Conservation (phyloP, 148 eudicot species). For the Linanthus parryae region DNA sequence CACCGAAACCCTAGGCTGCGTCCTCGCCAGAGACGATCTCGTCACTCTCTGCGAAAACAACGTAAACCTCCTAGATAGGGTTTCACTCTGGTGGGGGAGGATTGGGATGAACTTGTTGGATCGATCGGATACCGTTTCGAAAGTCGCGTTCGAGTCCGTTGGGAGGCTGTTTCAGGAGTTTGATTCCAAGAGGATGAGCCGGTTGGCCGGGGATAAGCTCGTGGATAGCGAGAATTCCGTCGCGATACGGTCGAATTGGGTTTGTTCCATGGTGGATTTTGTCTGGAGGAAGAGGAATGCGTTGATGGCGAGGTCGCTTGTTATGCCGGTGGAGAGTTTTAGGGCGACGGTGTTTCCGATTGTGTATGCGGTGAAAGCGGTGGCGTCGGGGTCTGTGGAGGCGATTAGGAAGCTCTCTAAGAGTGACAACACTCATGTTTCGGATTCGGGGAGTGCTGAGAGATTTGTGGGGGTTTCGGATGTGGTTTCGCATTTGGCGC, state of each 20-base stretch:
- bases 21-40: constrained; percentile 80
- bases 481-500: constrained; percentile 89
- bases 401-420: constrained; percentile 64
- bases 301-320: constrained; percentile 67
- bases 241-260: constrained; percentile 86
- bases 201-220: constrained; percentile 92
- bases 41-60: constrained; percentile 79
- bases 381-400: constrained; percentile 83
- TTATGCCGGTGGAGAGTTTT: constrained; percentile 84
- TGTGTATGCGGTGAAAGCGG: constrained; percentile 88
- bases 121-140: constrained; percentile 60
- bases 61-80: constrained; percentile 63
- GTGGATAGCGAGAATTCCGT: constrained; percentile 94
- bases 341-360: constrained; percentile 68
- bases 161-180: constrained; percentile 91
- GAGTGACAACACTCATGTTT: constrained; percentile 19
- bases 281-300: constrained; percentile 77
- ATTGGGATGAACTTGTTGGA: constrained; percentile 82
- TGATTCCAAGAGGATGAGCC: constrained; percentile 82
- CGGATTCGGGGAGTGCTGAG: constrained; percentile 66
- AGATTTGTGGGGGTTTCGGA: constrained; percentile 92
- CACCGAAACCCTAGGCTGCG: constrained; percentile 85
- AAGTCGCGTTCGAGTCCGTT: constrained; percentile 77
- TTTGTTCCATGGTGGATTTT: constrained; percentile 79
- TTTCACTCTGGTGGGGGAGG: constrained; percentile 77